Conservation (phyloP, 2,329 filamentous ascomycete genomes). For the Microcera coccophila region DNA sequence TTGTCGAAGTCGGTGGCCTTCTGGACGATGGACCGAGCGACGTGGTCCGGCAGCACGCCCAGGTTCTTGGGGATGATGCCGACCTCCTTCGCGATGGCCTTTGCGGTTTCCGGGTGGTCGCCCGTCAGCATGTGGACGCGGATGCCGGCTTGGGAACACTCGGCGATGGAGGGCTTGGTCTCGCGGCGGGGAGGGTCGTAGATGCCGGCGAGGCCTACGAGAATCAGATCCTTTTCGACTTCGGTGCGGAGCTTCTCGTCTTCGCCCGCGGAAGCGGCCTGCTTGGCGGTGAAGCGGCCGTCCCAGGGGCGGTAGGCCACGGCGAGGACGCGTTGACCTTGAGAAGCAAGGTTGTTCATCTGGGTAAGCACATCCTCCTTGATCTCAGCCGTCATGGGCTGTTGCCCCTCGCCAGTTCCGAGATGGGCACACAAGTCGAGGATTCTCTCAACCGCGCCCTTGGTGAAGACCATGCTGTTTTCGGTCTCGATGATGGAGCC, state of each 20-base stretch:
- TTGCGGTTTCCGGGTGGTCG: slow-evolving; percentile 74
- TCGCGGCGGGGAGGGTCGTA: slow-evolving; percentile 83
- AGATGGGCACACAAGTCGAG: slow-evolving; percentile 53
- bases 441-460: slow-evolving; percentile 59
- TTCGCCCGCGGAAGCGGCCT: slow-evolving; percentile 31
- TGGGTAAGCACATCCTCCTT: slow-evolving; percentile 50
- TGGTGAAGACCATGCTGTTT: slow-evolving; percentile 55
- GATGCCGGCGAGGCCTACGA: slow-evolving; percentile 79
- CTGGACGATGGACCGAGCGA: slow-evolving; percentile 68
- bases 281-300: slow-evolving; percentile 43
- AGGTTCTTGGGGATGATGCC: slow-evolving; percentile 68
- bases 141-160: slow-evolving; percentile 71
- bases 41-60: slow-evolving; percentile 53
- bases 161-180: slow-evolving; percentile 66
- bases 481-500: slow-evolving; percentile 37
- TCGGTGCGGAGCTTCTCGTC: slow-evolving; percentile 51
- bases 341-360: slow-evolving; percentile 58
- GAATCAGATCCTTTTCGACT: slow-evolving; percentile 65
- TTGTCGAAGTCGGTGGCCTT: slow-evolving; percentile 77
- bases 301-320: slow-evolving; percentile 59
- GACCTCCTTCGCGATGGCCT: slow-evolving; percentile 73
- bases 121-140: slow-evolving; percentile 82
- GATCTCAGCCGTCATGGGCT: slow-evolving; percentile 48
- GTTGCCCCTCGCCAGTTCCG: slow-evolving; percentile 39
- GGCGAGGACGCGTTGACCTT: slow-evolving; percentile 69